Percentiles rank a stretch among this genome's conserved stretches.
Evolutionary conservation across 2,329 filamentous ascomycete species (phyloP).

Genomic region (Trichoderma simmonsii): DNA sequence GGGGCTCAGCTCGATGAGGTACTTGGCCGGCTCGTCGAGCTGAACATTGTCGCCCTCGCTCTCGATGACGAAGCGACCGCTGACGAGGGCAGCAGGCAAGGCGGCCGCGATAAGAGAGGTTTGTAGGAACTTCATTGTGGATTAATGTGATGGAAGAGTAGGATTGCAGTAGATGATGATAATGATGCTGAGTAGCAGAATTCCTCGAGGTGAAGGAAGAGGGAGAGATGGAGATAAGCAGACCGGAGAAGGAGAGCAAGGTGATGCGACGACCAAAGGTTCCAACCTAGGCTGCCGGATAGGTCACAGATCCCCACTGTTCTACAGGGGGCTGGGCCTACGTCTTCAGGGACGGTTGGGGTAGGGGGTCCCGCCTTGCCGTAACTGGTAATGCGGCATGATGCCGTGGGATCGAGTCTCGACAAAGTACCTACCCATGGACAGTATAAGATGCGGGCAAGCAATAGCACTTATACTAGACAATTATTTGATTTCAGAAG

Average conservation of each 20-base stretch:
- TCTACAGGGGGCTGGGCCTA: background rate
- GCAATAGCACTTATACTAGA: background rate
- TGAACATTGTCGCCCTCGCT: conserved; percentile 50
- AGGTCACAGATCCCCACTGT: background rate
- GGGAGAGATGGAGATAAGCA: background rate
- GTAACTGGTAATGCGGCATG: background rate
- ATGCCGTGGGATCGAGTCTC: background rate
- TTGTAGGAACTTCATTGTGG: conserved; percentile 51
- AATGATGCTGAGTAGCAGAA: background rate
- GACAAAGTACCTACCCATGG: background rate
- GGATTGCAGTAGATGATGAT: background rate
- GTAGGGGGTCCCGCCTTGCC: background rate
- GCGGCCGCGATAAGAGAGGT: conserved; percentile 53
- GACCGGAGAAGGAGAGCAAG: background rate
- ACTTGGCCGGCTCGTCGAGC: conserved; percentile 47
- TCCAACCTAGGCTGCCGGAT: background rate
- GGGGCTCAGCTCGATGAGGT: conserved; percentile 79
- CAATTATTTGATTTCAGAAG: background rate
- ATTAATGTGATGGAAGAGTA: background rate
- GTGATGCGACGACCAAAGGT: background rate
- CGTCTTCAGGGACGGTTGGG: background rate
- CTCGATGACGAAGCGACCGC: conserved; percentile 55
- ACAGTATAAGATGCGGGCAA: background rate
- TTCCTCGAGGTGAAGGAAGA: background rate
- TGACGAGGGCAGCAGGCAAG: conserved; percentile 50